Percentiles rank a stretch among this genome's conserved stretches.
Evolutionary conservation across 2,329 filamentous ascomycete species (phyloP).

Genomic region (Capronia epimyces): DNA sequence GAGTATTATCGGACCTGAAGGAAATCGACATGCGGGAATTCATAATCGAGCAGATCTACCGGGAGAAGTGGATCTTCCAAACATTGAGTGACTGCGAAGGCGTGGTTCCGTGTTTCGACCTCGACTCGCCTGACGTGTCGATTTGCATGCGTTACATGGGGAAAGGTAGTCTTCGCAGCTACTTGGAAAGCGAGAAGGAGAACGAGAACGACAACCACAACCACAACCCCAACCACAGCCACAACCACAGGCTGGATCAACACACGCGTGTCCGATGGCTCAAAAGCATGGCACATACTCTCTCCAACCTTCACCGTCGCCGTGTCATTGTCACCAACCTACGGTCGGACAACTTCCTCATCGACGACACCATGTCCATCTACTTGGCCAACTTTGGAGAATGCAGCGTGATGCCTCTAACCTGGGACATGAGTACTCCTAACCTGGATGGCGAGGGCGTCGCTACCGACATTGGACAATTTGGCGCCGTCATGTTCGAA

Average conservation of each 20-base stretch:
- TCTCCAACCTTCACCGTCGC: background rate
- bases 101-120: conserved; percentile 1
- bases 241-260: too few relatives aligned
- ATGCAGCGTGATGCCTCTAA: conserved; percentile 26
- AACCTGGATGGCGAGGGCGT: conserved; percentile 31
- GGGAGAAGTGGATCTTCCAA: conserved; percentile 15
- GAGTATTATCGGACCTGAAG: conserved; percentile 16
- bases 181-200: conserved; percentile 6
- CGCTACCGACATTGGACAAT: conserved; percentile 32
- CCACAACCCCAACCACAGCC: too few relatives aligned
- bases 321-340: conserved; percentile 22
- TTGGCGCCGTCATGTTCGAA: conserved; percentile 34
- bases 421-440: conserved; percentile 28
- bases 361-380: conserved; percentile 27
- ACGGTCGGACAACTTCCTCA: conserved; percentile 16
- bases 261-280: conserved; percentile 19
- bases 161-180: conserved; percentile 18
- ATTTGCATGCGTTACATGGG: conserved; percentile 16
- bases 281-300: conserved; percentile 10
- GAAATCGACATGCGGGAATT: conserved; percentile 20
- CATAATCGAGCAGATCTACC: conserved; percentile 17
- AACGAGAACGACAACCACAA: conserved; percentile 7
- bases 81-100: background rate
- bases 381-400: conserved; percentile 33
- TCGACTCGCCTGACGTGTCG: background rate